A percentile compares a stretch with the other conserved stretches of the same genome.
phyloP scores from a whole-genome alignment of 306 rosid species.

The Hippophae rhamnoides region DNA sequence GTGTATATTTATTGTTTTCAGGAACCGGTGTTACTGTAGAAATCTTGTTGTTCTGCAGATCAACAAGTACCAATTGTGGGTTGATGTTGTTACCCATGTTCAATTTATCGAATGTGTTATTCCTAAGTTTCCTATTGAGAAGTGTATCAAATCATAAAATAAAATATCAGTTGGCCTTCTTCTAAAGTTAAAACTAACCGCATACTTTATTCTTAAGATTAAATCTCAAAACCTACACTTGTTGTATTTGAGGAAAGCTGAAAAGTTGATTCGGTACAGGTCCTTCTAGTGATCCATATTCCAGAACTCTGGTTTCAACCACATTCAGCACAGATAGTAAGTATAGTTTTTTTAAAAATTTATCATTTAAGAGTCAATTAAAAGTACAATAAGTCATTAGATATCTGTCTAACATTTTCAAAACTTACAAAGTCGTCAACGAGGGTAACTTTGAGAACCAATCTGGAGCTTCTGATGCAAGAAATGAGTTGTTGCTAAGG shows the following conservation, averaged over 20 bases:
- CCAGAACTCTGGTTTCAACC: constrained; percentile 43
- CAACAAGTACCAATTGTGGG: constrained; percentile 60
- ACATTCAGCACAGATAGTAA: neutral
- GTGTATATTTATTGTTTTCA: constrained; percentile 35
- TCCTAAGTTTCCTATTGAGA: constrained; percentile 55
- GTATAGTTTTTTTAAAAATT: neutral
- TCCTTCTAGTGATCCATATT: constrained; percentile 71
- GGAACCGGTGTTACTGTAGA: constrained; percentile 34
- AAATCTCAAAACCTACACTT: constrained; percentile 56
- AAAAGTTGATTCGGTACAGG: constrained; percentile 57
- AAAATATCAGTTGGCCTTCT: constrained; percentile 4
- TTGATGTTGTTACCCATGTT: constrained; percentile 59
- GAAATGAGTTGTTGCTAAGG: constrained; percentile 79
- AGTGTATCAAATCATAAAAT: neutral
- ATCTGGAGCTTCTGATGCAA: constrained; percentile 52
- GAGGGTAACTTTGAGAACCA: constrained; percentile 60
- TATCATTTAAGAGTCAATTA: neutral
- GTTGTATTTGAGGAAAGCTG: constrained; percentile 62
- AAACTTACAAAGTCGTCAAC: constrained; percentile 79
- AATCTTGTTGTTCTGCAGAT: constrained; percentile 66
- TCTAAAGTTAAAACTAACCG: neutral
- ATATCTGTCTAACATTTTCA: neutral
- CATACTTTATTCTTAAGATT: neutral
- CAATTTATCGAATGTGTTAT: constrained; percentile 48
- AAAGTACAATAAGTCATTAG: neutral